Percentiles rank a stretch among this genome's conserved stretches.
Conservation (phyloP, 2,329 filamentous ascomycete species). For the Dryadomyces sulphureus region DNA sequence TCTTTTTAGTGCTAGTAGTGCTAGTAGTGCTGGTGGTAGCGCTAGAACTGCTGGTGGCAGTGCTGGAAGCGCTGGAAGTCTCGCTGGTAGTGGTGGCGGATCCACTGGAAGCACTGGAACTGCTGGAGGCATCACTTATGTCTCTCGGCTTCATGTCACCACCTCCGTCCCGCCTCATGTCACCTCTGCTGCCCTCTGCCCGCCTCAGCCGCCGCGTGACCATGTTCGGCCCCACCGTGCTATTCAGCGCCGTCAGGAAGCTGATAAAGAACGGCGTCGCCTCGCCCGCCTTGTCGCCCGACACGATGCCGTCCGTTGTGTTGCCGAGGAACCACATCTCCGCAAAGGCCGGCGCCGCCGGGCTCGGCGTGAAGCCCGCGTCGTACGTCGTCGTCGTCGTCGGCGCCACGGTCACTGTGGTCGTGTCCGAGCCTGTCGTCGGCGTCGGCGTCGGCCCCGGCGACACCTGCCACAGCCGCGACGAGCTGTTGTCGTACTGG, state of each 20-base stretch:
- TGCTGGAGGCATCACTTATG: too few species aligned
- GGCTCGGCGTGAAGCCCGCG: conserved; percentile 31
- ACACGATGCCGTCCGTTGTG: conserved; percentile 61
- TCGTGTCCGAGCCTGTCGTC: not conserved
- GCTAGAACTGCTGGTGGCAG: not conserved
- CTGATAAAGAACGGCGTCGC: conserved; percentile 80
- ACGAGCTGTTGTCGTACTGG: conserved; percentile 48
- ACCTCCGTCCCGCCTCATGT: too few species aligned
- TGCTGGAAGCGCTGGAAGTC: conserved; percentile 8
- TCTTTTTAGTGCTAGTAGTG: not conserved
- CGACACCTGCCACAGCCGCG: conserved; percentile 32
- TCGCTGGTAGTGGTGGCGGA: not conserved
- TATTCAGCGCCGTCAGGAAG: conserved; percentile 37
- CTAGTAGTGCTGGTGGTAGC: not conserved
- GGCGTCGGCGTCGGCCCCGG: conserved; percentile 18
- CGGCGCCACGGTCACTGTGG: not conserved
- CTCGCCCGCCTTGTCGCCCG: conserved; percentile 61
- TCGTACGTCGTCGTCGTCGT: conserved; percentile 6
- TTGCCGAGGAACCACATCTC: conserved; percentile 76
- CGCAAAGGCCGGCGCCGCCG: conserved; percentile 41
- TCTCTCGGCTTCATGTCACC: too few species aligned
- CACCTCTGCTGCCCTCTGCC: too few species aligned
- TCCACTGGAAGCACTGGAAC: too few species aligned
- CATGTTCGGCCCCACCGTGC: conserved; percentile 14
- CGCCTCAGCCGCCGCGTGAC: too few species aligned